Evolutionary conservation across 257 asterid genomes (phyloP), one percentile per base, ranked within the genome.

Genomic region (Nicotiana benthamiana): DNA sequence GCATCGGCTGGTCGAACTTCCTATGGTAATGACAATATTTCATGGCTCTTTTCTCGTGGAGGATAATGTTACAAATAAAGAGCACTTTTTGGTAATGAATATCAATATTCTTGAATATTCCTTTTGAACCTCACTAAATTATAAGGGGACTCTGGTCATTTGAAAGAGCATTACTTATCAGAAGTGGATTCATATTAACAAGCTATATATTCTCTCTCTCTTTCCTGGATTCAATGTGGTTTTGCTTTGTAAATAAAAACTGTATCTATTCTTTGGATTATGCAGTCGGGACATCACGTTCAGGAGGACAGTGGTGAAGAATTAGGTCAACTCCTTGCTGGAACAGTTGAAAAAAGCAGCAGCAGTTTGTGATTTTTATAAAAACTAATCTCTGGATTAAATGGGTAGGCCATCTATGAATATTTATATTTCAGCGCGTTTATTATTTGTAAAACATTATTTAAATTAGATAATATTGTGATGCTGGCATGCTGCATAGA

Each of bases 241-340:
- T n/a, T n/a, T n/a, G n/a, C n/a, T n/a, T n/a, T n/a, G n/a, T n/a
- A n/a, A n/a, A n/a, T n/a, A n/a, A n/a, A n/a, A n/a, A n/a, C n/a
- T n/a, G 24, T 40, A 16, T 9, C 34, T 66, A 57, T 60, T 79
- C 27, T 48, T 56, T 63, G 87, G 68, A 61, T 75, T 64, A 54
- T 75, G 51, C 91, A 94, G 97, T 94, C 94, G 9, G 98, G 97
- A 80, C 97, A 94, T 89, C 97, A 94, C 82, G 92, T 90, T 82
- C 98, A 92, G 91, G 97, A 94, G 84, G 98, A 94, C 84, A 87
- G 91, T 76, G 82, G 97, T 6, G 97, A 94, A 84, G 98, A 92
- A 86, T 27, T 94, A 82, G 95, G 91, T 16, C 87, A 92, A 64
- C 67, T 90, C 76, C 87, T 93, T 74, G 93, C 91, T 64, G 86